A percentile compares a stretch with the other conserved stretches of the same genome.
Conservation (phyloP, 1,284 basidiomycete species). For the Naganishia liquefaciens region DNA sequence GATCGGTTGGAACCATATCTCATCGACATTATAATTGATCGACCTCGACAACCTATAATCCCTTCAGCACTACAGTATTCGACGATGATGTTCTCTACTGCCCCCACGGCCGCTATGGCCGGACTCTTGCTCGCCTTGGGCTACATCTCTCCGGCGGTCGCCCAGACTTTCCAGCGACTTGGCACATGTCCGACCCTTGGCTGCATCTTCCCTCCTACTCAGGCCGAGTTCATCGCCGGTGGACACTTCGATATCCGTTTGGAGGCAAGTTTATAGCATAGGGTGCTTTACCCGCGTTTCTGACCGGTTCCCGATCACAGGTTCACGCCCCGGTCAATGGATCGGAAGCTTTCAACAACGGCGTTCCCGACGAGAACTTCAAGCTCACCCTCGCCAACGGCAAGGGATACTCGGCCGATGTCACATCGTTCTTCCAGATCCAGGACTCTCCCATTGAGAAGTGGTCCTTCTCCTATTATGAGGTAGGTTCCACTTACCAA, state of each 20-base stretch:
- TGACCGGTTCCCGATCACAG: constrained; percentile 35
- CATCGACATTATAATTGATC: too few species aligned
- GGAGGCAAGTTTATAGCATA: constrained; percentile 33
- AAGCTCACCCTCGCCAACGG: constrained; percentile 46
- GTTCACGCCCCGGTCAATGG: constrained; percentile 56
- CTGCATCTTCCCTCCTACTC: constrained; percentile 51
- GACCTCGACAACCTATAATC: not conserved
- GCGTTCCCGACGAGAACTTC: constrained; percentile 47
- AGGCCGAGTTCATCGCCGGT: constrained; percentile 49
- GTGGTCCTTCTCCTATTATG: constrained; percentile 50
- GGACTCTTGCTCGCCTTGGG: constrained; percentile 21
- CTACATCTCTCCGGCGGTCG: constrained; percentile 28
- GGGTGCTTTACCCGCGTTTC: not conserved
- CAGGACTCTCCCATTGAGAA: constrained; percentile 40
- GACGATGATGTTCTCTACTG: constrained; percentile 21
- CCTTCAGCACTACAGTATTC: not conserved
- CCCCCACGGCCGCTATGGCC: constrained; percentile 22
- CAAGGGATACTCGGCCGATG: constrained; percentile 43
- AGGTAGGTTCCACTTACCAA: constrained; percentile 6
- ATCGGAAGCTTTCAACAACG: constrained; percentile 52
- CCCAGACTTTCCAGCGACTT: constrained; percentile 36
- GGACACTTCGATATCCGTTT: constrained; percentile 39
- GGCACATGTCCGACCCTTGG: constrained; percentile 52
- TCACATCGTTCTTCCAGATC: constrained; percentile 49
- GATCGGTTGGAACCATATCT: too few species aligned